Conservation (phyloP, 768 basidiomycete genomes). For the Russula compacta region DNA sequence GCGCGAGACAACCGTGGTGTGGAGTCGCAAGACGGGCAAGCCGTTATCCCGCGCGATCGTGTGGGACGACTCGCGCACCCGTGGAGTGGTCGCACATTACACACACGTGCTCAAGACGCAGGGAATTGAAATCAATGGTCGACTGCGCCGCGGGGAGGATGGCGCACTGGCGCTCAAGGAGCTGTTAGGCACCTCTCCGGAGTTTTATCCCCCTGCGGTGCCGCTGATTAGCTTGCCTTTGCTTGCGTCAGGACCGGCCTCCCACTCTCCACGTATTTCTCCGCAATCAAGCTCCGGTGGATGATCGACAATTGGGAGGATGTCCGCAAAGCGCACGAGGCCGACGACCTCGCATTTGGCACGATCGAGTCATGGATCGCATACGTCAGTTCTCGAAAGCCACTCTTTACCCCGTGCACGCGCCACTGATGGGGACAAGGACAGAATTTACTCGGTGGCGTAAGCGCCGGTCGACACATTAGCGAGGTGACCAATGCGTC, state of each 20-base stretch:
- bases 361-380: conserved; percentile 97
- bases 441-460: conserved; percentile 81
- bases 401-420: not conserved
- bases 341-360: conserved; percentile 80
- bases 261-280: conserved; percentile 97
- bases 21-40: conserved; percentile 86
- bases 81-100: conserved; percentile 72
- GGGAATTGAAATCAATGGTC: conserved; percentile 67
- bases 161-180: conserved; percentile 55
- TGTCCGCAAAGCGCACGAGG: conserved; percentile 68
- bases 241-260: conserved; percentile 65
- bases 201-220: not conserved
- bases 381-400: conserved; percentile 42
- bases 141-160: conserved; percentile 62
- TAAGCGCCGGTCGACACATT: conserved; percentile 61
- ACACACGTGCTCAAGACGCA: conserved; percentile 59
- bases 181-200: conserved; percentile 43
- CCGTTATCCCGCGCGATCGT: conserved; percentile 86
- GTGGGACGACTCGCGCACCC: conserved; percentile 94
- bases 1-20: conserved; percentile 89
- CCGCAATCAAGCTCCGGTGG: conserved; percentile 93
- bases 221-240: conserved; percentile 15
- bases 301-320: conserved; percentile 82
- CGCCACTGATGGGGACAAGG: not conserved
- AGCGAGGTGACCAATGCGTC: conserved; percentile 95